phyloP scores from a whole-genome alignment of 139 green algal species.

The Chlorella sp. region DNA sequence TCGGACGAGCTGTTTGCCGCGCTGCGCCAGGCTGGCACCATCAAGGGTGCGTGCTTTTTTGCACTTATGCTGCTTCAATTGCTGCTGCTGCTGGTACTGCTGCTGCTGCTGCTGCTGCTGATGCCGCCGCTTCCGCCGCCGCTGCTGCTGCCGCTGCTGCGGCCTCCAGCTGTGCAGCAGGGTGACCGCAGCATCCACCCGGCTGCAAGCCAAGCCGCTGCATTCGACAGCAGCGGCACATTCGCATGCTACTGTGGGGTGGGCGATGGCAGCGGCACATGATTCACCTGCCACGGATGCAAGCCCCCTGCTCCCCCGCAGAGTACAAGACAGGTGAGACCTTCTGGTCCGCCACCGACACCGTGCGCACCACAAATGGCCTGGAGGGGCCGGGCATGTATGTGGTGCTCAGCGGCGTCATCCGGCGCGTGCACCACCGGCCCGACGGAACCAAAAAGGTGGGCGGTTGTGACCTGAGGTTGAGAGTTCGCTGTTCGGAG shows the following conservation, averaged over 20 bases:
- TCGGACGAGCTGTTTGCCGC: conserved; percentile 25
- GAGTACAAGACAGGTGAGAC: conserved; percentile 19
- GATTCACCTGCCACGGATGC: too few relatives aligned
- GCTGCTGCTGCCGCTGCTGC: too few relatives aligned
- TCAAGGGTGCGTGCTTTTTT: conserved; percentile 26
- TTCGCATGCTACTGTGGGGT: too few relatives aligned
- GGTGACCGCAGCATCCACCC: neutral
- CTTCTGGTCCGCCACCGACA: conserved; percentile 24
- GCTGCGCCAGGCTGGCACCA: conserved; percentile 10
- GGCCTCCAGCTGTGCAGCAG: too few relatives aligned
- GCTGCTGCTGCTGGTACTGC: too few relatives aligned
- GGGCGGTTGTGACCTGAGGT: too few relatives aligned
- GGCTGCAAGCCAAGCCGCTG: neutral
- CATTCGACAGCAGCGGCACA: too few relatives aligned
- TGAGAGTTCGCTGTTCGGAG: too few relatives aligned
- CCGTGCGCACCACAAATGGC: neutral
- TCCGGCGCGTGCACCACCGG: conserved; percentile 16
- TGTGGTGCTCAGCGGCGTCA: conserved; percentile 41
- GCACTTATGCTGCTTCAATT: too few relatives aligned
- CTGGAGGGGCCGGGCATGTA: conserved; percentile 12
- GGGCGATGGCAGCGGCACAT: too few relatives aligned
- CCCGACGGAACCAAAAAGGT: conserved; percentile 20
- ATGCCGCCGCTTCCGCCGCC: too few relatives aligned
- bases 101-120: too few relatives aligned
- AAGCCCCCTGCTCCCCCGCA: neutral